These are phyloP conservation scores for Crithidia expoeki DNA, from an alignment of 208 protist genomes.

Conservation along the genomic window DNA sequence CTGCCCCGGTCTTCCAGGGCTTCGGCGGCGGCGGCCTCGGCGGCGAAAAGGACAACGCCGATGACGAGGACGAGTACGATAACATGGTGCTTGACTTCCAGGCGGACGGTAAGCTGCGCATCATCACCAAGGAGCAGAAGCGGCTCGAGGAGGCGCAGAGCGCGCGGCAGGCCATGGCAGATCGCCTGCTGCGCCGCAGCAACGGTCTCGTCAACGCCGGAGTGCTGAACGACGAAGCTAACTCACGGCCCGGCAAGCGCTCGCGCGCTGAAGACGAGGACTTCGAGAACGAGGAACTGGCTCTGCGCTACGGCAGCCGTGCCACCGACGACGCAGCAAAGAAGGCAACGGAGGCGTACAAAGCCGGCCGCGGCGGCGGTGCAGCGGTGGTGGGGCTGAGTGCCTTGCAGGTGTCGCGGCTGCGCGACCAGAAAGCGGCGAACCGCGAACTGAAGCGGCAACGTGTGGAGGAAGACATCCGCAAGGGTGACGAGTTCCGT, in stretches of 20 bases:
- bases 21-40: slow-evolving; percentile 25
- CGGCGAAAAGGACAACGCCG: slow-evolving; percentile 10
- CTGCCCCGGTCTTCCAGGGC: slow-evolving; percentile 37
- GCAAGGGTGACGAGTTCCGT: slow-evolving; percentile 85
- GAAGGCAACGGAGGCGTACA: slow-evolving; percentile 36
- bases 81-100: slow-evolving; percentile 84
- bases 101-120: slow-evolving; percentile 78
- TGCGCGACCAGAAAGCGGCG: slow-evolving; percentile 74
- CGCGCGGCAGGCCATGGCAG: slow-evolving; percentile 62
- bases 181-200: slow-evolving; percentile 62
- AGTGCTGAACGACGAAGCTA: slow-evolving; percentile 58
- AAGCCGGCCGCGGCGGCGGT: slow-evolving; percentile 19
- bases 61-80: slow-evolving; percentile 69
- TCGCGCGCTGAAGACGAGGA: slow-evolving; percentile 70
- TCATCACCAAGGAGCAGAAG: slow-evolving; percentile 81
- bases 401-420: slow-evolving; percentile 42
- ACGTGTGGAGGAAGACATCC: slow-evolving; percentile 88
- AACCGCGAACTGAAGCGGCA: slow-evolving; percentile 67
- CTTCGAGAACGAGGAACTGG: slow-evolving; percentile 87
- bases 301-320: slow-evolving; percentile 68
- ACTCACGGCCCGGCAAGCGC: slow-evolving; percentile 59
- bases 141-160: slow-evolving; percentile 47
- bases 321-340: slow-evolving; percentile 52
- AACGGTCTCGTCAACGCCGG: slow-evolving; percentile 50
- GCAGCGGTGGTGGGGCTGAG: slow-evolving; percentile 18